Evolutionary conservation across 2,329 filamentous ascomycete genomes (phyloP), one percentile per base, ranked within the genome.

Genomic region (Raffaelea ambrosiae): DNA sequence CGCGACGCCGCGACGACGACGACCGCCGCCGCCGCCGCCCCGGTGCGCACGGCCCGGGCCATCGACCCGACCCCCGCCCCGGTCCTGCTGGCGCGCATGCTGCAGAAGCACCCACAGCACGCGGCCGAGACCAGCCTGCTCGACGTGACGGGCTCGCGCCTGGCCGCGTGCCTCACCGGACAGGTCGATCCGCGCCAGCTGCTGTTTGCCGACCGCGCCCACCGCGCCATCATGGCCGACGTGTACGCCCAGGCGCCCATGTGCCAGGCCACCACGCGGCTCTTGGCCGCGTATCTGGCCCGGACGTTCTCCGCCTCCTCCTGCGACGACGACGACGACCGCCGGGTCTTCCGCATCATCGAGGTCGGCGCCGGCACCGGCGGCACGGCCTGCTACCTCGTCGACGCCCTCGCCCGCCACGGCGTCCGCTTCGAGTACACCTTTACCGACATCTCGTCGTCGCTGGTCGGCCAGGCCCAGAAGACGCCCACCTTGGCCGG

Each of bases 401-500:
- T 63, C 11, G 58, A 58, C 0, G 20, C 58, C 1, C 55, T 70
- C 2, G 18, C 36, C 14, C n/a, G n/a, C 8, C 18, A n/a, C 29
- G 58, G 58, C 5, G 46, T 61, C 1, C 55, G 59, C 0, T 56
- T 66, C 21, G 55, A 60, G 39, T 71, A 70, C 50, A 66, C 62
- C 1, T 66, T 70, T 45, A 69, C 68, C 1, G 68, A 71, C 38
- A 49, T 71, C 2, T 57, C 63, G 2, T 29, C 57, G 1, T 59
- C 59, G 0, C 54, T 68, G 14, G 62, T 67, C 1, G 57, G 1
- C 51, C 53, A 1, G 62, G 61, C 2, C 18, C 54, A 29, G 26
- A 29, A 29, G 26, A 7, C 26, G 26, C 26, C 26, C 26, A 13
- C 26, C 7, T 29, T 13, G 26, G 9, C 44, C 22, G 23, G 5